phyloP scores from a whole-genome alignment of 163 green algal species.

The Scenedesmus sp. region DNA sequence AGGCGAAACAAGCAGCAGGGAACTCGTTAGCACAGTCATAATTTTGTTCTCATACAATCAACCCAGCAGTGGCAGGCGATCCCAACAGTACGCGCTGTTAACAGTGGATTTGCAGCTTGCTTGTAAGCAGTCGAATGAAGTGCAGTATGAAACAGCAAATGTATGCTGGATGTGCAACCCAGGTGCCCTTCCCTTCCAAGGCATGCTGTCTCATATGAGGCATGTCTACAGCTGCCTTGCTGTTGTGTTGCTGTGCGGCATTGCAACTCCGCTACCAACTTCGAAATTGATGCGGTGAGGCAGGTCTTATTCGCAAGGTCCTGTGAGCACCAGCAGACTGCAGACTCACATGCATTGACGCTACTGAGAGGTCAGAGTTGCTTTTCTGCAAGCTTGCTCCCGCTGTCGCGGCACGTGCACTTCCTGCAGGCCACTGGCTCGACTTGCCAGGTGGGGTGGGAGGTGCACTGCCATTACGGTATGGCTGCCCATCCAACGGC shows the following conservation, averaged over 20 bases:
- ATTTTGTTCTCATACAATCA: not conserved
- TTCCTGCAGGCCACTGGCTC: slow-evolving; percentile 10
- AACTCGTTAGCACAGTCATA: not conserved
- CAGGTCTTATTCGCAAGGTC: not conserved
- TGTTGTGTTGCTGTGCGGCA: too few species aligned
- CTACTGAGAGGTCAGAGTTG: slow-evolving; percentile 11
- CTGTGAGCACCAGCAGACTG: not conserved
- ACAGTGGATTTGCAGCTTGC: too few species aligned
- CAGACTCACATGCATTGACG: not conserved
- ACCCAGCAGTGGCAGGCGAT: not conserved
- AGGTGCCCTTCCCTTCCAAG: too few species aligned
- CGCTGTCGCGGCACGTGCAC: not conserved
- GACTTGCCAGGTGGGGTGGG: slow-evolving; percentile 20
- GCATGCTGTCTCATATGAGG: too few species aligned
- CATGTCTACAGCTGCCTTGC: too few species aligned
- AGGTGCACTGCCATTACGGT: not conserved
- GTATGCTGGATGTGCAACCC: too few species aligned
- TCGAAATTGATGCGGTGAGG: too few species aligned
- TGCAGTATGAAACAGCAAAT: too few species aligned
- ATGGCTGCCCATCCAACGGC: not conserved
- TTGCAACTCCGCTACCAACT: too few species aligned
- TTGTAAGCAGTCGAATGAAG: too few species aligned
- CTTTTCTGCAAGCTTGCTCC: slow-evolving; percentile 16
- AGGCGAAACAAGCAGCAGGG: not conserved
- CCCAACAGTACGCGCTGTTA: too few species aligned